Evolutionary conservation across 805 yeast species (phyloP), one percentile per base, ranked within the genome.

Genomic region (Jamesozyma gamospora): DNA sequence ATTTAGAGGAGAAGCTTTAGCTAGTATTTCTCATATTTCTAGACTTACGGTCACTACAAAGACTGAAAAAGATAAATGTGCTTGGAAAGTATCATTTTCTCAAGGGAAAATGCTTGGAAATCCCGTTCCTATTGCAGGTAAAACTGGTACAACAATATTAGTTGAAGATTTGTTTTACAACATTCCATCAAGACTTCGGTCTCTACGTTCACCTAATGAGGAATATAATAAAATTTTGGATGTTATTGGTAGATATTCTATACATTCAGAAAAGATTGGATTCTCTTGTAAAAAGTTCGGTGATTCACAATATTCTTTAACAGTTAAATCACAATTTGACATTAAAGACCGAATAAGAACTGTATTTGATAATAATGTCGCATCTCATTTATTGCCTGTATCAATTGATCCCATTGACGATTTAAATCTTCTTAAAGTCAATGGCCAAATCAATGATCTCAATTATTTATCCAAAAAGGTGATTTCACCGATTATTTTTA

Each of bases 1-100:
- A 4, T 92, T 92, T 57, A 70, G 98, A 40, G 98, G 98, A 13
- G 98, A 92, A 60, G 98, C 98, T 0, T 66, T 92, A 36, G 96
- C 97, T 1, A 79, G 92, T 55, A 88, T 92, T 7, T 86, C 96
- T 0, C 96, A 90, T 53, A 80, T 92, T 16, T 71, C 96, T 0
- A 80, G 87, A 42, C 64, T 92, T 1, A 70, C 85, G 0, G 94
- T 92, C 5, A 70, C 79, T 1, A 84, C 96, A 0, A 87, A 83
- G 59, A 75, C 82, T 0, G 52, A 48, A 6, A 70, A 63, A 1
- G 72, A 78, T 1, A 63, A 70, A 0, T 71, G 85, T 52, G 96
- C 95, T 0, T 81, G 82, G 74, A 75, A 62, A 36, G 76, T 83
- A 0, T 64, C 61, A n/a, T 90, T 79, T 52, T 42, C 70, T 2